phyloP scores from a whole-genome alignment of 176 grass and related monocot genomes.

The Lolium multiflorum region DNA sequence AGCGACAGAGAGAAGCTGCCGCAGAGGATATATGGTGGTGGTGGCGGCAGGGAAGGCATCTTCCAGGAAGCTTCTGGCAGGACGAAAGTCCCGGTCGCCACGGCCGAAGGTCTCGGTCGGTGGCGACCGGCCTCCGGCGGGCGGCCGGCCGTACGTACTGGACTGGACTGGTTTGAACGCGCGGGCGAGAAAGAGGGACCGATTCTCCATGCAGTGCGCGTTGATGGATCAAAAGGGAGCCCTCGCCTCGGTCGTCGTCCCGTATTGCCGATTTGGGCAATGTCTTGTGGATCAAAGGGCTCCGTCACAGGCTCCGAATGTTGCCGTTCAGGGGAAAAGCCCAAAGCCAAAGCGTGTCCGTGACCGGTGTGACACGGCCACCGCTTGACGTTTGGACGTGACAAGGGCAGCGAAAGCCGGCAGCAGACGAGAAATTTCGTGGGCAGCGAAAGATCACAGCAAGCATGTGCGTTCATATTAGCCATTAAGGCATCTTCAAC shows the following conservation, averaged over 20 bases:
- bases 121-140: too few relatives aligned
- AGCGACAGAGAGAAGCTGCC: neutral
- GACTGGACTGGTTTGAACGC: too few relatives aligned
- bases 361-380: too few relatives aligned
- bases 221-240: neutral
- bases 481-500: too few relatives aligned
- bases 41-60: neutral
- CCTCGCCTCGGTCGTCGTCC: neutral
- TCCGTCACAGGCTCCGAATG: neutral
- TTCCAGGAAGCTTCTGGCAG: neutral
- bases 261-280: neutral
- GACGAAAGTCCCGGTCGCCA: neutral
- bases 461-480: too few relatives aligned
- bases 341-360: neutral
- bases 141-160: too few relatives aligned
- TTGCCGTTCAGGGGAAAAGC: neutral
- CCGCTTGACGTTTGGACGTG: neutral
- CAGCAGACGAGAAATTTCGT: too few relatives aligned
- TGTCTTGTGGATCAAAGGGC: neutral
- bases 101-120: too few relatives aligned
- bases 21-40: neutral
- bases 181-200: too few relatives aligned
- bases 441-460: too few relatives aligned
- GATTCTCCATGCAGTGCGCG: neutral
- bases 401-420: too few relatives aligned